phyloP scores from a whole-genome alignment of 345 rosid genomes.

The Pistacia vera region DNA sequence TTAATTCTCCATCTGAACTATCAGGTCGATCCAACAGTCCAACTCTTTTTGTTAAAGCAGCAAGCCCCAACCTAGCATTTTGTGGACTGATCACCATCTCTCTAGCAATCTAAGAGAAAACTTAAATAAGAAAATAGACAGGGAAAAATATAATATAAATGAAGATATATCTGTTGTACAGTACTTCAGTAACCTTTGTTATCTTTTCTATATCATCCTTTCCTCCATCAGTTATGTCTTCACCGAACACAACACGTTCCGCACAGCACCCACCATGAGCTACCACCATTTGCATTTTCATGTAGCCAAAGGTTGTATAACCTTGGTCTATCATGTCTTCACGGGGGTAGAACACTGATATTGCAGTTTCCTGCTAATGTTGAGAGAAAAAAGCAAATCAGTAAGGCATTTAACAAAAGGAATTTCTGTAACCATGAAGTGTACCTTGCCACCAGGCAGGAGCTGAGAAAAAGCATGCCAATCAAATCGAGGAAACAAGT shows the following conservation, averaged over 20 bases:
- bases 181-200: slow-evolving; percentile 59
- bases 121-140: slow-evolving; percentile 1
- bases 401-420: not conserved
- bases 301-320: slow-evolving; percentile 93
- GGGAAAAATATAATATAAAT: not conserved
- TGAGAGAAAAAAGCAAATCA: not conserved
- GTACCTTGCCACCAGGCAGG: slow-evolving; percentile 95
- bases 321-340: slow-evolving; percentile 98
- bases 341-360: slow-evolving; percentile 92
- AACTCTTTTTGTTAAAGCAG: slow-evolving; percentile 69
- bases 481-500: slow-evolving; percentile 93
- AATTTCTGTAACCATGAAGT: slow-evolving; percentile 8
- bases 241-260: slow-evolving; percentile 78
- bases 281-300: slow-evolving; percentile 99
- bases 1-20: slow-evolving; percentile 72
- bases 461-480: slow-evolving; percentile 99
- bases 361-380: slow-evolving; percentile 78
- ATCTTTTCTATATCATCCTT: slow-evolving; percentile 89
- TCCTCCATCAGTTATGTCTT: slow-evolving; percentile 94
- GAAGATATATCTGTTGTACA: not conserved
- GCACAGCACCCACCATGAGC: slow-evolving; percentile 99
- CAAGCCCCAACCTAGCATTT: slow-evolving; percentile 79
- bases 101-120: slow-evolving; percentile 74
- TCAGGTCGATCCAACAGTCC: slow-evolving; percentile 75
- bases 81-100: slow-evolving; percentile 99